Evolutionary conservation across 1,139 yeast genomes (phyloP), one percentile per base, ranked within the genome.

Genomic region (Yamadazyma siamensis): DNA sequence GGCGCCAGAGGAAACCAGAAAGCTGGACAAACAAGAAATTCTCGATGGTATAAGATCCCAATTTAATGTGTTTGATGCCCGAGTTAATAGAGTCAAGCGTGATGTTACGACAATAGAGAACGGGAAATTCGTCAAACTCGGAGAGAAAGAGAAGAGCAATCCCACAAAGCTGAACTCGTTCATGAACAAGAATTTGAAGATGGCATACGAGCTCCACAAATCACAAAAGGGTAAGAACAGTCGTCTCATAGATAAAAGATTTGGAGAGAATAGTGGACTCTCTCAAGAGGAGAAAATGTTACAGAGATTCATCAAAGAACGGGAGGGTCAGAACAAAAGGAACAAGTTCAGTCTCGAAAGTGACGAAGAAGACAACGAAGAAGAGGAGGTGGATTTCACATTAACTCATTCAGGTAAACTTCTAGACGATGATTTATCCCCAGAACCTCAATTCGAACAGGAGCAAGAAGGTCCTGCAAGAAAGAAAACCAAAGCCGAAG

Each of bases 261-360:
- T 94, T 56, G 99, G 98, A 53, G 98, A 91, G 52, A 75, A 77
- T 46, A 64, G 73, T 21, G 61, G 71, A 29, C 52, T 94, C 66
- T 75, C 82, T 13, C 79, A 80, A 10, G 98, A 94, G 56, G 96
- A 91, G 49, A 86, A 84, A 55, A 89, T 89, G 96, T 73, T 91
- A 60, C 95, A 84, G 50, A 79, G 98, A 62, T 94, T 87, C 61
- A 85, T 96, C 2, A 75, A 80, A 37, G 98, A 91, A 64, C 74
- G 86, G 54, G 94, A 85, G 54, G 70, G 74, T 31, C 61, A 76
- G 2, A 65, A 70, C 13, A 52, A 54, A 29, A 63, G 64, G 36
- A 72, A 77, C 28, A 55, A 78, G 34, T 89, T 80, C 54, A 79
- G 85, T 38, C 65, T 89, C 39, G 72, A 59, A 24, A 64, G 71